phyloP scores from a whole-genome alignment of 176 grass and related monocot species.

The Poa annua region DNA sequence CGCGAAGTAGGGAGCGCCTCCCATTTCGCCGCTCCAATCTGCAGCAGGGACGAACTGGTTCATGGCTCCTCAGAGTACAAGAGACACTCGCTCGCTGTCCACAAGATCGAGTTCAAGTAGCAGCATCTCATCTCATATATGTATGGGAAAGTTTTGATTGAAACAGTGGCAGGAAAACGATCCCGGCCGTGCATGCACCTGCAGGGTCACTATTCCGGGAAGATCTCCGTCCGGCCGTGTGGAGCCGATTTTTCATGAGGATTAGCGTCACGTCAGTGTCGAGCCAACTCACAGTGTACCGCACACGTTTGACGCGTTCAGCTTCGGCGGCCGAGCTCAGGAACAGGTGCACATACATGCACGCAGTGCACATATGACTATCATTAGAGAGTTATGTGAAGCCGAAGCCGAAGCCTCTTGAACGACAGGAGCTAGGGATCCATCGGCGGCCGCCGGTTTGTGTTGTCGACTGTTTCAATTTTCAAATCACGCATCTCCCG shows the following conservation, averaged over 20 bases:
- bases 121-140: no score
- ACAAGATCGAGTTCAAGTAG: no score
- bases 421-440: no score
- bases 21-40: no score
- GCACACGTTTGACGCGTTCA: slow-evolving; percentile 34
- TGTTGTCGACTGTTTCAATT: not conserved
- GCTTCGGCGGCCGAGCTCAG: not conserved
- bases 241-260: not conserved
- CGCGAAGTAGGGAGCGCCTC: no score
- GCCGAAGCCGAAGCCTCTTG: not conserved
- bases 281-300: slow-evolving; percentile 20
- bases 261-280: slow-evolving; percentile 47
- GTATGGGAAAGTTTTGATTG: no score
- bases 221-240: slow-evolving; percentile 18
- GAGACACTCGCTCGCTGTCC: no score
- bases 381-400: not conserved
- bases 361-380: not conserved
- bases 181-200: no score
- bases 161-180: no score
- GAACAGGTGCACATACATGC: not conserved
- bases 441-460: no score
- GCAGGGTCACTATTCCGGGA: not conserved
- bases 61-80: no score
- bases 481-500: not conserved
- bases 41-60: no score